phyloP scores from a whole-genome alignment of 768 basidiomycete species.

The Candolleomyces aberdarensis region DNA sequence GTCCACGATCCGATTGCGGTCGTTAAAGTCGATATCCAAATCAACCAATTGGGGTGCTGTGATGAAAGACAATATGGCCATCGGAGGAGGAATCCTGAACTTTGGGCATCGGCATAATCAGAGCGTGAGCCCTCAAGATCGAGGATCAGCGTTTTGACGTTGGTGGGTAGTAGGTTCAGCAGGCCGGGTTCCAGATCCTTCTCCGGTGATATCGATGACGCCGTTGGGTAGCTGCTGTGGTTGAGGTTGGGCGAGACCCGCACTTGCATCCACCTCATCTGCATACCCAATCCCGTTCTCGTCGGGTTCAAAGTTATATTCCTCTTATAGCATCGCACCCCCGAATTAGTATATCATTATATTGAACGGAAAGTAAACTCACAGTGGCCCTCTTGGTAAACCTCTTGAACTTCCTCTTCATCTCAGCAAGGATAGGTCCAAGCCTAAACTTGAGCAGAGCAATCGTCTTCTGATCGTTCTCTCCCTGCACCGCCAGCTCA shows the following conservation, averaged over 20 bases:
- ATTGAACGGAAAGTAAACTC: slow-evolving; percentile 22
- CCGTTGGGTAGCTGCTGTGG: slow-evolving; percentile 41
- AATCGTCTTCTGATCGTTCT: slow-evolving; percentile 74
- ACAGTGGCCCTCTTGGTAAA: slow-evolving; percentile 82
- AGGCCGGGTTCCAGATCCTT: slow-evolving; percentile 31
- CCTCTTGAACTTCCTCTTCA: slow-evolving; percentile 90
- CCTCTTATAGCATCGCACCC: slow-evolving; percentile 50
- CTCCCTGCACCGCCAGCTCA: slow-evolving; percentile 79
- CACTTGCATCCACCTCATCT: slow-evolving; percentile 19
- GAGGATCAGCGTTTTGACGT: no score
- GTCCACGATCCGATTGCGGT: no score
- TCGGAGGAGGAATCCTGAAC: no score
- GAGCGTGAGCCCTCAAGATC: no score
- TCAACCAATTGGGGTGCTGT: no score
- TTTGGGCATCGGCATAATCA: no score
- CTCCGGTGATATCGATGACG: slow-evolving; percentile 39
- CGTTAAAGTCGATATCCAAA: no score
- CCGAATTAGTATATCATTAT: neutral
- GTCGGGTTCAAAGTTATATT: slow-evolving; percentile 55
- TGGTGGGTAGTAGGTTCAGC: slow-evolving; percentile 18
- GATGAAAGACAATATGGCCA: no score
- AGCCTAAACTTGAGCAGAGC: slow-evolving; percentile 87
- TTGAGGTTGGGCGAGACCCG: slow-evolving; percentile 17
- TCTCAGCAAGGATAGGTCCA: slow-evolving; percentile 82
- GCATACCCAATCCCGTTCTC: slow-evolving; percentile 13